Evolutionary conservation across 208 protist genomes (phyloP), one percentile per base, ranked within the genome.

Genomic region (Leishmania arabica): DNA sequence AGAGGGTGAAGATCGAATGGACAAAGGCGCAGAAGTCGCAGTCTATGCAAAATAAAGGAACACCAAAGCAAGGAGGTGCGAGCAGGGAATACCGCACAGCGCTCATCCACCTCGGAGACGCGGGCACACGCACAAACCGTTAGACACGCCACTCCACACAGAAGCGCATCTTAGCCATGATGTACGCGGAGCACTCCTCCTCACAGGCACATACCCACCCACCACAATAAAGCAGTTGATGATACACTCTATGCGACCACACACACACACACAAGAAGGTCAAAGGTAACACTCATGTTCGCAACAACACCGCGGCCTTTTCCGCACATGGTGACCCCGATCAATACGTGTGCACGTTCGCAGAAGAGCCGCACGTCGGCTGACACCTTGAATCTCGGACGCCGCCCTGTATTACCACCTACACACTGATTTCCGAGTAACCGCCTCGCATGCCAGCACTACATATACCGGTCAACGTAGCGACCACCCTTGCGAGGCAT

Each of bases 391-490:
- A 40, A 68, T 37, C 62, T 68, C 62, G 8, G 65, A 5, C 9
- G 21, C 65, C 65, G 21, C 37, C 21, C 42, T 71, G 37, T 15
- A 49, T 24, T 40, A 40, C 31, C 62, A 40, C 62, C 62, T 51
- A 73, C 27, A 24, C 24, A 17, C 27, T 31, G 69, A 54, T 24
- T 9, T 34, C 69, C 27, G 21, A 51, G 69, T 45, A 24, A 53
- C 17, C 45, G 8, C 45, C 40, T 34, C 69, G 37, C 69, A 51
- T 15, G 3, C 37, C 34, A 34, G 37, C 56, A 45, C 54, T 74
- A 85, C 77, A 85, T 62, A 54, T 79, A 85, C 13, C 37, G 62
- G 54, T 86, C 82, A 42, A 86, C 82, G 66, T 79, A 86, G 53
- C 82, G 82, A 19, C 82, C 53, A 51, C 82, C 66, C 73, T 71